phyloP scores from a whole-genome alignment of 2,329 filamentous ascomycete species.

The Cladosporium oxysporum region DNA sequence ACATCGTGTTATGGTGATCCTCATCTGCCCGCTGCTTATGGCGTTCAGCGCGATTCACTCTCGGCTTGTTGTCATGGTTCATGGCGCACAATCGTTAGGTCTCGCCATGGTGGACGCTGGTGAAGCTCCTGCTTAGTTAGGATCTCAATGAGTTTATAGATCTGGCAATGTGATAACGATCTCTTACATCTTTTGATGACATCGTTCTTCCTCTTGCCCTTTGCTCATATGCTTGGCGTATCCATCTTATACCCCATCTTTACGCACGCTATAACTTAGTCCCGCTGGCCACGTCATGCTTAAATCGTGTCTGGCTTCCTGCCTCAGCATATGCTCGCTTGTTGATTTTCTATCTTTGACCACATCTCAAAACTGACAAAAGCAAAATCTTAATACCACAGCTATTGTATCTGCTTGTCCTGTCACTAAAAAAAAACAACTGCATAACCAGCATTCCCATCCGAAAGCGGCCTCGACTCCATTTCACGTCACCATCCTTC shows the following conservation, averaged over 20 bases:
- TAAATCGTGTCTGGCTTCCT: not conserved
- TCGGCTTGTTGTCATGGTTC: not conserved
- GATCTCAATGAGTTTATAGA: not conserved
- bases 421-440: not conserved
- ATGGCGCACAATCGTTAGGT: not conserved
- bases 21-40: not conserved
- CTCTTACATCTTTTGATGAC: not conserved
- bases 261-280: constrained; percentile 6
- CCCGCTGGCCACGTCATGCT: constrained; percentile 12
- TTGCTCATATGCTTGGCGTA: not conserved
- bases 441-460: not conserved
- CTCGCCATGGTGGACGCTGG: not conserved
- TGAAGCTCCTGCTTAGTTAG: not conserved
- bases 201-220: too few species aligned
- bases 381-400: not conserved
- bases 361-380: not conserved
- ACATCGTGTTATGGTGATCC: not conserved
- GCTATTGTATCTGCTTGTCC: not conserved
- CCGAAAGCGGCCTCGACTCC: not conserved
- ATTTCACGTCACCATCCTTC: not conserved
- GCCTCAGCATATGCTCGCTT: not conserved
- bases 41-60: constrained; percentile 6
- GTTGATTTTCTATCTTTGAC: not conserved
- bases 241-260: constrained; percentile 13
- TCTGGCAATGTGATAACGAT: constrained; percentile 14